These are phyloP conservation scores for Chiua virens DNA, from an alignment of 768 basidiomycete species.

Conservation along the genomic window DNA sequence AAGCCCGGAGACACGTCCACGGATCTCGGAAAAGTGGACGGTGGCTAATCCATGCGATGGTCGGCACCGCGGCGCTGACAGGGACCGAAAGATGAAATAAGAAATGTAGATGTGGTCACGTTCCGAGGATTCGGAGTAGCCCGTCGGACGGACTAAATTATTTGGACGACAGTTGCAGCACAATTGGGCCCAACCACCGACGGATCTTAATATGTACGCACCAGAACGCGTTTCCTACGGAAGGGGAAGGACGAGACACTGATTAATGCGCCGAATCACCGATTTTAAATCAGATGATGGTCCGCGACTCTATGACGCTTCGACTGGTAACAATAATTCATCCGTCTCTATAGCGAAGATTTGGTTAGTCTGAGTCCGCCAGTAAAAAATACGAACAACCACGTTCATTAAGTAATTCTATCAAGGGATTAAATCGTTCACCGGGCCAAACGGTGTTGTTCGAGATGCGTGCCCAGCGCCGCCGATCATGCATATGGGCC, in stretches of 20 bases:
- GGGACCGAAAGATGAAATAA: too few relatives aligned
- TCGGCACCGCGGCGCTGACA: too few relatives aligned
- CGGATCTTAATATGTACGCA: background rate
- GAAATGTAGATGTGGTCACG: background rate
- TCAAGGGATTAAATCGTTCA: too few relatives aligned
- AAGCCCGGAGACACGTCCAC: background rate
- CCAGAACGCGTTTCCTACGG: background rate
- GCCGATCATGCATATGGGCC: too few relatives aligned
- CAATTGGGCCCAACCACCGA: background rate
- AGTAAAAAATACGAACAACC: too few relatives aligned
- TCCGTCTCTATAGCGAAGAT: slow-evolving; percentile 1
- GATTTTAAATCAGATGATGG: background rate
- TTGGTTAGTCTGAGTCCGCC: background rate
- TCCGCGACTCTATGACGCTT: too few relatives aligned
- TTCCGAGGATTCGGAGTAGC: background rate
- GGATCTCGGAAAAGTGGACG: background rate
- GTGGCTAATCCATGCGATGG: background rate
- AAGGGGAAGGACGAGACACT: background rate
- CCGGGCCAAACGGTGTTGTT: too few relatives aligned
- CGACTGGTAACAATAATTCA: background rate
- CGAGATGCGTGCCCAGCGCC: too few relatives aligned
- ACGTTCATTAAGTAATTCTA: too few relatives aligned
- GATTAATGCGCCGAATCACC: too few relatives aligned
- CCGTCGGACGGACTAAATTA: too few relatives aligned
- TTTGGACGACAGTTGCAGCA: too few relatives aligned